Conservation (phyloP, 2,329 filamentous ascomycete species). For the Pseudogymnoascus sp. region DNA sequence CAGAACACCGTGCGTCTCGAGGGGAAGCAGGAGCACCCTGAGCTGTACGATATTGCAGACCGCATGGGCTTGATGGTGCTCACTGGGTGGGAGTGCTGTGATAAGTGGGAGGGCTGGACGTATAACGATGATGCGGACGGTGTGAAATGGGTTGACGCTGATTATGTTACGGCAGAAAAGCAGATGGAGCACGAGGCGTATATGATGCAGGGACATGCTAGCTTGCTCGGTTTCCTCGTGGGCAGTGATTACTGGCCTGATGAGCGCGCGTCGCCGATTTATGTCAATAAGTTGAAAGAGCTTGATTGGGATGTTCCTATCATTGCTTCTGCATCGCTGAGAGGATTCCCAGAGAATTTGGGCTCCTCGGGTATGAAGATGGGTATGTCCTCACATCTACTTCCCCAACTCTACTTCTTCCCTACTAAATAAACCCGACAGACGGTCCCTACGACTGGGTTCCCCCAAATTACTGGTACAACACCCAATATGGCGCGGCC, state of each 20-base stretch:
- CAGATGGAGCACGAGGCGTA: constrained; percentile 52
- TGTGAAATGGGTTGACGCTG: constrained; percentile 40
- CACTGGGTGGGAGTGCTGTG: constrained; percentile 58
- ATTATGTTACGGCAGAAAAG: constrained; percentile 45
- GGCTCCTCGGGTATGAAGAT: constrained; percentile 56
- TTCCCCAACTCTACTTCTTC: not conserved
- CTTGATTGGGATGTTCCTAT: constrained; percentile 50
- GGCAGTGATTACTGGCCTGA: constrained; percentile 59
- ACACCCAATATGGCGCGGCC: constrained; percentile 43
- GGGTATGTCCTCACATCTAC: constrained; percentile 20
- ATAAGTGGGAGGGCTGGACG: constrained; percentile 58
- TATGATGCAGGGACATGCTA: constrained; percentile 53
- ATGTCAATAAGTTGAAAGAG: constrained; percentile 40
- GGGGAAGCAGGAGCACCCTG: constrained; percentile 55
- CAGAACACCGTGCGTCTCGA: constrained; percentile 56
- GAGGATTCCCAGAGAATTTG: constrained; percentile 42
- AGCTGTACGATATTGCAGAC: constrained; percentile 51
- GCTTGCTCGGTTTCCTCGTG: constrained; percentile 48
- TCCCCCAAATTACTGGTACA: constrained; percentile 56
- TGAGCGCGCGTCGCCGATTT: constrained; percentile 44
- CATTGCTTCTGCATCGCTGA: constrained; percentile 47
- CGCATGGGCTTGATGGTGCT: constrained; percentile 52
- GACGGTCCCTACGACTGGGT: constrained; percentile 59
- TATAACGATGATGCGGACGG: constrained; percentile 47
- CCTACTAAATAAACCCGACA: not conserved